Percentiles rank a stretch among this genome's conserved stretches.
Evolutionary conservation across 2,329 filamentous ascomycete species (phyloP).

Genomic region (Pseudogymnoascus sp.): DNA sequence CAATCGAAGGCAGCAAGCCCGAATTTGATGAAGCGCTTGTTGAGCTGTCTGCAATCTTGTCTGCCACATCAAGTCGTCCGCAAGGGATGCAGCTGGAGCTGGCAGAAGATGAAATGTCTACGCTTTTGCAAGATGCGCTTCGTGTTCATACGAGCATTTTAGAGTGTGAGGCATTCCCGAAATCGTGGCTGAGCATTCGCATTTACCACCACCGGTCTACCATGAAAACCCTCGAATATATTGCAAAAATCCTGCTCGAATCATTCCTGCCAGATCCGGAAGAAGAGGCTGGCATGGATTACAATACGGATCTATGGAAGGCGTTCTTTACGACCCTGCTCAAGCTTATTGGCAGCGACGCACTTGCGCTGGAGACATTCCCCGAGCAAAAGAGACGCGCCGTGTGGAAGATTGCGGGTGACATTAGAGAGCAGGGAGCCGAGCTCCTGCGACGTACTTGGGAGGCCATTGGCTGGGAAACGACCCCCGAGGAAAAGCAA

Average conservation of each 20-base stretch:
- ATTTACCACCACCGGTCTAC: slow-evolving; percentile 89
- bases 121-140: slow-evolving; percentile 68
- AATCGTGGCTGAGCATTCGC: slow-evolving; percentile 82
- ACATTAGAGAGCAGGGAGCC: slow-evolving; percentile 85
- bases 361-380: slow-evolving; percentile 86
- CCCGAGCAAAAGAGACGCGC: slow-evolving; percentile 92
- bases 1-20: slow-evolving; percentile 41
- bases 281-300: slow-evolving; percentile 64
- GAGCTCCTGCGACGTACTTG: slow-evolving; percentile 76
- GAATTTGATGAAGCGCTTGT: slow-evolving; percentile 80
- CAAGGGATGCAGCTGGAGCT: slow-evolving; percentile 68
- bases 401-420: slow-evolving; percentile 97
- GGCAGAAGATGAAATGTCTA: slow-evolving; percentile 63
- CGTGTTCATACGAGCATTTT: slow-evolving; percentile 84
- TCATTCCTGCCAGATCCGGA: slow-evolving; percentile 81
- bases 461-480: slow-evolving; percentile 97
- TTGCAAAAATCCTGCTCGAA: slow-evolving; percentile 71
- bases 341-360: slow-evolving; percentile 80
- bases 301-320: slow-evolving; percentile 91
- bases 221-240: slow-evolving; percentile 74
- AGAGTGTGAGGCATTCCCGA: slow-evolving; percentile 79
- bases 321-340: slow-evolving; percentile 84
- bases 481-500: slow-evolving; percentile 65
- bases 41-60: slow-evolving; percentile 80
- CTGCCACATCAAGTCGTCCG: slow-evolving; percentile 67